Evolutionary conservation across 208 protist species (phyloP).

Genomic region (Leptomonas pyrrhocoris): DNA sequence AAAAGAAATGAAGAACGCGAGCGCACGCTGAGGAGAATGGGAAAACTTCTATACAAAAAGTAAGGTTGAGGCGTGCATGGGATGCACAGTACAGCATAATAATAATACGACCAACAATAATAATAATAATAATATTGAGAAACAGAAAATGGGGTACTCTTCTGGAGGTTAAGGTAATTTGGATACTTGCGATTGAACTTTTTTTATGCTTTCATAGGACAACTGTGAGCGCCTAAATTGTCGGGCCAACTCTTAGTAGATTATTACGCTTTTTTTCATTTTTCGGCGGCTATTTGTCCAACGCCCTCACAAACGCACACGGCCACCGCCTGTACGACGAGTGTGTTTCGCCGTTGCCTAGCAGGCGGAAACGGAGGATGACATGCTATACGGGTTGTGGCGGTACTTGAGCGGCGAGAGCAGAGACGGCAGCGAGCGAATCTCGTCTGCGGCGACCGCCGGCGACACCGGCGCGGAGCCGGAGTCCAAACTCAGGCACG

Average conservation of each 20-base stretch:
- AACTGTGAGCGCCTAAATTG: background rate
- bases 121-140: constrained; percentile 1
- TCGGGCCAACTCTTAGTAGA: too few relatives aligned
- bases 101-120: background rate
- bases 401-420: constrained; percentile 9
- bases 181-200: background rate
- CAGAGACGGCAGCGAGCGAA: background rate
- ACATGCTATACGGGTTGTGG: constrained; percentile 22
- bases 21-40: background rate
- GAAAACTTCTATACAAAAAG: background rate
- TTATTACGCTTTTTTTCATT: background rate
- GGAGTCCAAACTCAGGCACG: constrained; percentile 1
- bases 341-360: background rate
- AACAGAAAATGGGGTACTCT: background rate
- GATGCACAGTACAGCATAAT: background rate
- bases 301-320: too few relatives aligned
- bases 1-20: constrained; percentile 5
- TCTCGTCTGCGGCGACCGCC: background rate
- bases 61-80: background rate
- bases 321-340: background rate
- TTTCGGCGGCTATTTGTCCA: constrained; percentile 1
- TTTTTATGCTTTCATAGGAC: background rate
- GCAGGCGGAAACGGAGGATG: constrained; percentile 1
- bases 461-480: background rate
- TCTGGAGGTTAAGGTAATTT: background rate